Evolutionary conservation across 164 flowering plant genomes (phyloP).

Genomic region (Piper longum): DNA sequence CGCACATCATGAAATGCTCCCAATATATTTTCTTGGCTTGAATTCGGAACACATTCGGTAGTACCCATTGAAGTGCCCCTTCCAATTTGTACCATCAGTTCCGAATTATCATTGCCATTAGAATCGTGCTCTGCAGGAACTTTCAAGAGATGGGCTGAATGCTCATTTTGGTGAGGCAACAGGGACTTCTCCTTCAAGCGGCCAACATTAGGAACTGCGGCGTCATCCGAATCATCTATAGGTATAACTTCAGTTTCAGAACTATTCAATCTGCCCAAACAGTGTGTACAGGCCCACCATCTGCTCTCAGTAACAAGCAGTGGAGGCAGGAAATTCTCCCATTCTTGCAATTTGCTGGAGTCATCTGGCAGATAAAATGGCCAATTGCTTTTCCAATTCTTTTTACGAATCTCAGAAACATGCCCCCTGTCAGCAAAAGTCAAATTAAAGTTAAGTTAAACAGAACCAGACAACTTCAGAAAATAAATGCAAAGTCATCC

Average conservation of each 20-base stretch:
- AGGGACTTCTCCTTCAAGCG: neutral
- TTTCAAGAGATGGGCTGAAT: neutral
- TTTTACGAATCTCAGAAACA: conserved; percentile 44
- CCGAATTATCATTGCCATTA: neutral
- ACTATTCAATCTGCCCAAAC: conserved; percentile 14
- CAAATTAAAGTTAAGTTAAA: neutral
- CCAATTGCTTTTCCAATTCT: conserved; percentile 32
- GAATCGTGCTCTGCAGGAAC: neutral
- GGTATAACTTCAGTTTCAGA: conserved; percentile 8
- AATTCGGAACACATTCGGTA: conserved; percentile 1
- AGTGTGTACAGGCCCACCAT: conserved; percentile 54
- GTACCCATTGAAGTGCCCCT: conserved; percentile 6
- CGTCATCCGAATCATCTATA: neutral
- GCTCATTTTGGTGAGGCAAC: conserved; percentile 2
- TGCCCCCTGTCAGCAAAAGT: conserved; percentile 30
- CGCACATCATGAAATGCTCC: conserved; percentile 7
- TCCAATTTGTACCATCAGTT: conserved; percentile 12
- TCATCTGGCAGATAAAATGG: conserved; percentile 33
- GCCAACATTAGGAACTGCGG: neutral
- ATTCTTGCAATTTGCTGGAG: conserved; percentile 12
- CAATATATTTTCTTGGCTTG: conserved; percentile 5
- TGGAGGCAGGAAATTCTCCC: conserved; percentile 33
- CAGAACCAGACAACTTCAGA: neutral
- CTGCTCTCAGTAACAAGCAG: conserved; percentile 33
- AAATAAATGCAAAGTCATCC: too few species aligned